Evolutionary conservation across 345 rosid genomes (phyloP).

Genomic region (Citrus maxima): DNA sequence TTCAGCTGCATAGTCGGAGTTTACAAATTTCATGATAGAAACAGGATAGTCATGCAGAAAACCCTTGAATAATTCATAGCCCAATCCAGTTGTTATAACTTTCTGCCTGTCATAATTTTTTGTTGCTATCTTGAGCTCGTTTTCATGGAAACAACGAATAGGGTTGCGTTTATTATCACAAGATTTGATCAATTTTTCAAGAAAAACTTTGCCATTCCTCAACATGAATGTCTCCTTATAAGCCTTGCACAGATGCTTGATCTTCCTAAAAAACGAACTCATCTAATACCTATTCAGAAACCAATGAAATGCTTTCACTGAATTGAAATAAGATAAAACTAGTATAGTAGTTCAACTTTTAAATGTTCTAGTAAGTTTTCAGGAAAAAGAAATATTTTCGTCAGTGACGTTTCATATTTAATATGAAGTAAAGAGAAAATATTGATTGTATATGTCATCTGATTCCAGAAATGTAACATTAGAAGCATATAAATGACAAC

Average conservation of each 20-base stretch:
- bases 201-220: not conserved
- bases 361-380: not conserved
- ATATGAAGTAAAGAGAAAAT: no score
- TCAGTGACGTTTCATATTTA: not conserved
- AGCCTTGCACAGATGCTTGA: not conserved
- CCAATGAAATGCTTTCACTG: not conserved
- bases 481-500: not conserved
- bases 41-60: not conserved
- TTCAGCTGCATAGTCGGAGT: not conserved
- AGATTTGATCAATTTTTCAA: not conserved
- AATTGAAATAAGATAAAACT: not conserved
- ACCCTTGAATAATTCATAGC: conserved; percentile 6
- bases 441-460: not conserved
- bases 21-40: not conserved
- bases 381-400: not conserved
- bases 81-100: not conserved
- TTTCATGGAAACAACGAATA: not conserved
- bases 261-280: not conserved
- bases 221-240: not conserved
- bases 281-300: not conserved
- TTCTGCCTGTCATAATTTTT: not conserved
- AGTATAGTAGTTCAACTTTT: not conserved
- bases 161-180: not conserved
- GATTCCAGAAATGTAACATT: not conserved
- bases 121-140: conserved; percentile 7